Base-by-base conservation (phyloP, 495 filamentous ascomycete genomes). In the Hypoxylon intermedium region DNA sequence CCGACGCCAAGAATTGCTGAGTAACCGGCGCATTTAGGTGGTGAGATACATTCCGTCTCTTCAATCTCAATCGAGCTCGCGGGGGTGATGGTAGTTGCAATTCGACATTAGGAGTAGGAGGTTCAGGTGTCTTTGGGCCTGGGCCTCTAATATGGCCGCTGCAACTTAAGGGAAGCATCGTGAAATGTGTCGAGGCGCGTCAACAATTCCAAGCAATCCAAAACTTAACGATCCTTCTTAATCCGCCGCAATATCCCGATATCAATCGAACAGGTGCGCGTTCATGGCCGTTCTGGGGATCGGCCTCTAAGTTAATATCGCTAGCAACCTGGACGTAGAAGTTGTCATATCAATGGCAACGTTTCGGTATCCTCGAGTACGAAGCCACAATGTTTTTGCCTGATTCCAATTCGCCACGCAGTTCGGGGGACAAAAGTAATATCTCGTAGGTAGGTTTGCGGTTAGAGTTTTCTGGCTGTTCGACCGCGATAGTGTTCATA, bases 1-100 rank as follows among this genome's bases (percentile, higher is more conserved):
- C 81, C 2, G 81, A 83, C 6, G 79, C 81, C 2, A 84, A 72
- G 53, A 84, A 84, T 19, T 83, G 79, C 51, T 83, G 77, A 3
- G 82, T 82, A 0, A n/a, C 34, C n/a, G 82, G 80, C 15, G 81
- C 81, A 19, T 76, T 67, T 12, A 80, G 67, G 38, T 76, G 77
- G 7, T 68, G 64, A 37, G 74, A 77, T 46, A 73, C 72, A 53
- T 75, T 72, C 55, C 79, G 79, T 59, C 72, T 74, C 68, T 78
- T 79, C 38, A 82, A 50, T 60, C 68, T 76, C 42, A 81, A 64
- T 38, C 78, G 76, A 52, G 76, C 74, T 51, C 72, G 72, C 33
- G 73, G 75, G 19, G 77, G 72, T 28, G 77, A 76, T 21, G 75
- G 72, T 19, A 74, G 59, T 44, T 69, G 72, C 37, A 61, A 66